A percentile compares a stretch with the other conserved stretches of the same genome.
Conservation (phyloP, 225 moss, liverwort and hornwort genomes). For the Neckera pumila region DNA sequence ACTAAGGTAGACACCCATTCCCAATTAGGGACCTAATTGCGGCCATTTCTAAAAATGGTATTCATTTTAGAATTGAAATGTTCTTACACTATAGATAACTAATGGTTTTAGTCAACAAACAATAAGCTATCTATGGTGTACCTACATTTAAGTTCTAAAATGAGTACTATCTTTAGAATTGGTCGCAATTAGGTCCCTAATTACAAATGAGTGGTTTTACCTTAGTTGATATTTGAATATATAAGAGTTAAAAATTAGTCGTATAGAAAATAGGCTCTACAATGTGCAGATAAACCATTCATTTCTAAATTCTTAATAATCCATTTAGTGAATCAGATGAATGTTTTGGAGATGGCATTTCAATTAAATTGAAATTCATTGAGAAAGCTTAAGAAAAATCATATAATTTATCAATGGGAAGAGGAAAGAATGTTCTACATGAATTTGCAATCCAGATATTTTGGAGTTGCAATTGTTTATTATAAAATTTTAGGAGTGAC, state of each 20-base stretch:
- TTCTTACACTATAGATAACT: too few relatives aligned
- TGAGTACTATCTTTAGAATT: too few relatives aligned
- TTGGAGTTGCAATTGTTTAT: neutral
- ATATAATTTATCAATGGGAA: neutral
- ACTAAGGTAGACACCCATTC: too few relatives aligned
- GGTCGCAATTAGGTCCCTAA: too few relatives aligned
- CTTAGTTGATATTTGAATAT: too few relatives aligned
- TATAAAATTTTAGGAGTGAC: neutral
- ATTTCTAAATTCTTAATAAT: neutral
- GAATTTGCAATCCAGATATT: neutral
- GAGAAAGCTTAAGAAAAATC: neutral
- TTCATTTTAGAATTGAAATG: too few relatives aligned
- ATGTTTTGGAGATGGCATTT: neutral
- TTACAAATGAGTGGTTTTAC: too few relatives aligned
- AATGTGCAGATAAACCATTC: neutral
- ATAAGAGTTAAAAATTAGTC: neutral
- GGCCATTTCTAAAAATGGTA: too few relatives aligned
- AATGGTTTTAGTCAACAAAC: too few relatives aligned
- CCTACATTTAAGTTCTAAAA: too few relatives aligned
- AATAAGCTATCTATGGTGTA: too few relatives aligned
- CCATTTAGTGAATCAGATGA: neutral
- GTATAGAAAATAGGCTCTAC: neutral
- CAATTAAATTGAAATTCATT: neutral
- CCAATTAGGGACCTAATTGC: too few relatives aligned
- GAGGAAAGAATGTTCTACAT: neutral